Evolutionary conservation across 805 yeast genomes (phyloP).

Genomic region (Metahyphopichia silvanorum): DNA sequence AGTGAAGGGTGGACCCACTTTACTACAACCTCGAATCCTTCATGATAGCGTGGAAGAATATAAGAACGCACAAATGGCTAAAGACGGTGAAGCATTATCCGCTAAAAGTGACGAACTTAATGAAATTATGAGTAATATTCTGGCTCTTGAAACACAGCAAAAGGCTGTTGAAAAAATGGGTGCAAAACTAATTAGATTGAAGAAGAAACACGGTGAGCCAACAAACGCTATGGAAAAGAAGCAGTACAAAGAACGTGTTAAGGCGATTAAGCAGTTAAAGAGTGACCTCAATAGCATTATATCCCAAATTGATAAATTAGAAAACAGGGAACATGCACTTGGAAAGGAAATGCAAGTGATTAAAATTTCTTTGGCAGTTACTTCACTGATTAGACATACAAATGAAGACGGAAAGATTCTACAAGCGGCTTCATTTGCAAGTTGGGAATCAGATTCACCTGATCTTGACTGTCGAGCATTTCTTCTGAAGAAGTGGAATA

Average conservation of each 20-base stretch:
- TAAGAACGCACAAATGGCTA: neutral
- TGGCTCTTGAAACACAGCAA: neutral
- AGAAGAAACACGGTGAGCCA: constrained; percentile 1
- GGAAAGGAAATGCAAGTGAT: neutral
- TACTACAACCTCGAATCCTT: neutral
- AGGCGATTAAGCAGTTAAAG: neutral
- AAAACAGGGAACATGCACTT: neutral
- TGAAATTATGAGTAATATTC: neutral
- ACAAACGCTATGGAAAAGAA: constrained; percentile 1
- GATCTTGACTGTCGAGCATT: neutral
- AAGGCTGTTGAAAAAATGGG: constrained; percentile 1
- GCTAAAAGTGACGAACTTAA: neutral
- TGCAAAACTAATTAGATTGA: constrained; percentile 1
- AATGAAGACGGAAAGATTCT: constrained; percentile 1
- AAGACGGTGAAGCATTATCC: neutral
- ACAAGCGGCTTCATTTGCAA: constrained; percentile 1
- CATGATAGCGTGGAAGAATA: constrained; percentile 1
- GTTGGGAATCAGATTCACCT: constrained; percentile 2
- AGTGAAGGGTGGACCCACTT: neutral
- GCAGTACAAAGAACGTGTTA: neutral
- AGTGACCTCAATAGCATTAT: neutral
- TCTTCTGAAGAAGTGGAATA: neutral
- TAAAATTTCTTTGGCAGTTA: neutral
- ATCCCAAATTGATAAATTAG: neutral
- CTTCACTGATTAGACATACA: neutral